These are phyloP conservation scores for Ascochyta viciae-villosae DNA, from an alignment of 2,329 filamentous ascomycete genomes.

Conservation along the genomic window DNA sequence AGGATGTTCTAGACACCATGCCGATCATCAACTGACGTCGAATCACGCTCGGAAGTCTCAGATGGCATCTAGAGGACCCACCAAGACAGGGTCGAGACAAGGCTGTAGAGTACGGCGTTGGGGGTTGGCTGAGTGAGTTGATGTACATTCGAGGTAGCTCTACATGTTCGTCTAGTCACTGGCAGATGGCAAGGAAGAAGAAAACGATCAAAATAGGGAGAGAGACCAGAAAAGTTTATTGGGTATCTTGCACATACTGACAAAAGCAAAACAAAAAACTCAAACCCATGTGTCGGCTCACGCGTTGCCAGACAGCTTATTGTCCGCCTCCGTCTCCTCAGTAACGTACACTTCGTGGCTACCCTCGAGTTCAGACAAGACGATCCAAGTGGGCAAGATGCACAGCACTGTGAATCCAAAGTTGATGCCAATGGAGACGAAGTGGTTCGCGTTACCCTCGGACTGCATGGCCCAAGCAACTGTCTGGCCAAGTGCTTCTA, in stretches of 20 bases:
- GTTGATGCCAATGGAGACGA: slow-evolving; percentile 47
- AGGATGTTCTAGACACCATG: too few species aligned
- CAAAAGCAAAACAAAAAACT: not conserved
- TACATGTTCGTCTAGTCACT: too few species aligned
- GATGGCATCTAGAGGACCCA: too few species aligned
- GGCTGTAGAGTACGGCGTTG: too few species aligned
- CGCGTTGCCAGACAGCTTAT: slow-evolving; percentile 13
- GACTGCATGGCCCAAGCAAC: slow-evolving; percentile 49
- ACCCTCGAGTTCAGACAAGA: slow-evolving; percentile 40
- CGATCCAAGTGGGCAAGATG: slow-evolving; percentile 44
- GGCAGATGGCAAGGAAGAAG: too few species aligned
- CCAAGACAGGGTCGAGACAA: too few species aligned
- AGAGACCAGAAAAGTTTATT: not conserved
- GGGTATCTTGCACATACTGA: slow-evolving; percentile 8
- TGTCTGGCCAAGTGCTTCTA: slow-evolving; percentile 46
- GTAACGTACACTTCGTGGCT: slow-evolving; percentile 39
- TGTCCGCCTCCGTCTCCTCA: slow-evolving; percentile 21
- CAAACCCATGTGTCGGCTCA: not conserved
- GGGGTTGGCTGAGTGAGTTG: too few species aligned
- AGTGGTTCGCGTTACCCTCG: slow-evolving; percentile 46
- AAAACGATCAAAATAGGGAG: too few species aligned
- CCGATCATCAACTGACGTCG: too few species aligned
- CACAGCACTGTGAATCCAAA: slow-evolving; percentile 44
- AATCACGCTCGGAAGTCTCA: too few species aligned
- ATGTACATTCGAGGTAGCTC: too few species aligned